These are phyloP conservation scores for Pleurotus platypus DNA, from an alignment of 768 basidiomycete genomes.

Conservation along the genomic window DNA sequence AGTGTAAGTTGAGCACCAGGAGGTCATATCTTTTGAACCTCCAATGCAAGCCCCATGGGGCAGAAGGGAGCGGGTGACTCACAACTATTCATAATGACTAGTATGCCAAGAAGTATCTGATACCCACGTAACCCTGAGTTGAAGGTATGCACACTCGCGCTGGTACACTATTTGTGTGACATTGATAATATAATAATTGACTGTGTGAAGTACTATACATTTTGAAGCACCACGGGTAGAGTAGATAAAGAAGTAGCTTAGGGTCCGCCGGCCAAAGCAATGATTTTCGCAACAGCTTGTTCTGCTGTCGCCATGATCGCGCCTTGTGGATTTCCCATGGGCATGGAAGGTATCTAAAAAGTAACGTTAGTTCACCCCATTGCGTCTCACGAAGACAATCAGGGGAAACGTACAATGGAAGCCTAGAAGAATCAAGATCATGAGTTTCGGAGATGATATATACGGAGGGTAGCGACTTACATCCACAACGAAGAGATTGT, in stretches of 20 bases:
- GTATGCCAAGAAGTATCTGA: no score
- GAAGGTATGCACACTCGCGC: no score
- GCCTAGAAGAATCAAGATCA: slow-evolving; percentile 19
- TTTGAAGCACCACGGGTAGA: background rate
- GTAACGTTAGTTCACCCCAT: background rate
- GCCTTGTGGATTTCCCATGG: slow-evolving; percentile 57
- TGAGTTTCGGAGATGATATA: background rate
- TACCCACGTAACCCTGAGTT: no score
- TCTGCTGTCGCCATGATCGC: slow-evolving; percentile 55
- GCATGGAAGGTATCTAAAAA: slow-evolving; percentile 44
- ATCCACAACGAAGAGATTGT: slow-evolving; percentile 54
- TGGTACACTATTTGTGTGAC: no score
- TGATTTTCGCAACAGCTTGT: slow-evolving; percentile 52
- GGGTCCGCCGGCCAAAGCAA: slow-evolving; percentile 52
- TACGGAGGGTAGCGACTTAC: slow-evolving; percentile 23
- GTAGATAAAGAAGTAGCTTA: slow-evolving; percentile 15
- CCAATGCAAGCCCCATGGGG: no score
- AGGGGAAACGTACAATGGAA: slow-evolving; percentile 24
- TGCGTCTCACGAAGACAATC: background rate
- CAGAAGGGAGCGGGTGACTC: no score
- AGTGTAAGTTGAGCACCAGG: no score
- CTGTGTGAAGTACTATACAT: background rate
- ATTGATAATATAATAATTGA: no score
- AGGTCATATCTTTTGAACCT: no score
- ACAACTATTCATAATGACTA: no score